Evolutionary conservation across 2,329 filamentous ascomycete genomes (phyloP), one percentile per base, ranked within the genome.

Genomic region (Tolypocladium paradoxum): DNA sequence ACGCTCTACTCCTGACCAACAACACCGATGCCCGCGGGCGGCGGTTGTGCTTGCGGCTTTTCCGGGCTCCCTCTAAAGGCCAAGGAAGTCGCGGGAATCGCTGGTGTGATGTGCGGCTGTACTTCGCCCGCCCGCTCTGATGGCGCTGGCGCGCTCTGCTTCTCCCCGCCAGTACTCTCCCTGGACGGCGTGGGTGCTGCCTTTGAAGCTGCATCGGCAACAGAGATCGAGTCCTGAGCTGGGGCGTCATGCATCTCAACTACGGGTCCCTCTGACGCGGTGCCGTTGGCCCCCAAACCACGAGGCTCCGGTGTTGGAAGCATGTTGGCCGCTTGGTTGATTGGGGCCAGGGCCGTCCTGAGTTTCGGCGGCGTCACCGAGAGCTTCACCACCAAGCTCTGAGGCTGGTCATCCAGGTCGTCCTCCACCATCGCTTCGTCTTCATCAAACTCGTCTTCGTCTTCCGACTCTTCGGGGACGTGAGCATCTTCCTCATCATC

Each of bases 341-440:
- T 59, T 0, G 64, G 58, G 12, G 55, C 53, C 33, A 72, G 53
- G 5, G 62, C 66, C 20, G 60, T 68, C 52, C 60, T 64, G 53
- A 69, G 71, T 58, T 58, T 73, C 48, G 63, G 74, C 59, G 67
- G 61, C 40, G 74, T 74, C 24, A 84, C 69, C 7, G 77, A 76
- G 16, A 96, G 75, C 65, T 88, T 91, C 53, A 96, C 85, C 50
- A 96, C 78, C 40, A 92, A 76, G 59, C 83, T 88, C 60, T 76
- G 75, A 56, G 68, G 68, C 22, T 72, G 69, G 37, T 76, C 74
- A 1, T 74, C 69, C 45, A 77, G 61, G 48, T 78, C 75, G 24
- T 79, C 79, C 38, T 83, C 79, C 12, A 73, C 73, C 64, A 82
- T 76, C 37, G 72, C 71, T 38, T 77, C 78, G 14, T 77, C 76